phyloP scores from a whole-genome alignment of 306 rosid genomes.

The Medicago ruthenica region DNA sequence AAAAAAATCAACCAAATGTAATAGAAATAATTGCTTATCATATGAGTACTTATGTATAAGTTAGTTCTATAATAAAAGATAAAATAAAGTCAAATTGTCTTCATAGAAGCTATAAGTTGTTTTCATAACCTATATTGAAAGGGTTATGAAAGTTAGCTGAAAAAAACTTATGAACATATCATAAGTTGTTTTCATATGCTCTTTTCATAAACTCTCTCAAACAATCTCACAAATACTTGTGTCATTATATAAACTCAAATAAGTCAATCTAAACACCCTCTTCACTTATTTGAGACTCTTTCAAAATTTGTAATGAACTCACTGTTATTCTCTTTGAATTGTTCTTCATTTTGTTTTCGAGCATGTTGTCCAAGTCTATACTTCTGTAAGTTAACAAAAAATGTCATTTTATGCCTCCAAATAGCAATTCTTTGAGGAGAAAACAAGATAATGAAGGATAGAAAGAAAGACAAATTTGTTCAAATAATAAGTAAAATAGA shows the following conservation, averaged over 20 bases:
- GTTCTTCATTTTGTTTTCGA: constrained; percentile 60
- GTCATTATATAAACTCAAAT: too few relatives aligned
- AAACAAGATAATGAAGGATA: too few relatives aligned
- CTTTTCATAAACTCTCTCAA: background rate
- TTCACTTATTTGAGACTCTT: background rate
- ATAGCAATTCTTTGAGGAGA: background rate
- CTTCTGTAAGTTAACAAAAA: constrained; percentile 59
- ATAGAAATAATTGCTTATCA: background rate
- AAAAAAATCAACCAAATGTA: constrained; percentile 7
- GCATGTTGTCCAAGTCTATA: constrained; percentile 87
- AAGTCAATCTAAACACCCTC: background rate
- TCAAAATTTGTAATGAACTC: constrained; percentile 33
- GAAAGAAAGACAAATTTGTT: too few relatives aligned
- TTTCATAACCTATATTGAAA: background rate
- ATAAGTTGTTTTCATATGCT: background rate
- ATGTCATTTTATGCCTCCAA: constrained; percentile 28
- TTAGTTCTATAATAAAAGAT: too few relatives aligned
- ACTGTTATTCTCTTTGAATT: constrained; percentile 62
- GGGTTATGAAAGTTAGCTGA: background rate
- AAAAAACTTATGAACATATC: background rate
- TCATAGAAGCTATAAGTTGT: background rate
- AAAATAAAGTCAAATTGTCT: too few relatives aligned
- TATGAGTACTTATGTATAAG: background rate
- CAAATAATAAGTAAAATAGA: too few relatives aligned
- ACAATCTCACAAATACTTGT: too few relatives aligned